Conservation (phyloP, 257 asterid genomes). For the Plantago ovata region DNA sequence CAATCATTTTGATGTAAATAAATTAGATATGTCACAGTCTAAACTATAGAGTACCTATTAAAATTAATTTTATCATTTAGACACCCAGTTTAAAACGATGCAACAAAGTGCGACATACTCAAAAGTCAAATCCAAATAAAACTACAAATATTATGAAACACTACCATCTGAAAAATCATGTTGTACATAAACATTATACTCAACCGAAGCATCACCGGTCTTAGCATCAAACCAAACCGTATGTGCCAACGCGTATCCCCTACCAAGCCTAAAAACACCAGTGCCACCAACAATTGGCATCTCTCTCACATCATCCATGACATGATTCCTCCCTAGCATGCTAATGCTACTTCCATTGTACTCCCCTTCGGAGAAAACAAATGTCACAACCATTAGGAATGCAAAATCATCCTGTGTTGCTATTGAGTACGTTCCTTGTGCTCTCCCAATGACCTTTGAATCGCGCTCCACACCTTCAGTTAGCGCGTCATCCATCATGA, state of each 20-base stretch:
- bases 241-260: slow-evolving; percentile 40
- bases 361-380: slow-evolving; percentile 23
- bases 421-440: slow-evolving; percentile 35
- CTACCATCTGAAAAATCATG: slow-evolving; percentile 16
- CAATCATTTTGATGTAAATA: too few relatives aligned
- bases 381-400: slow-evolving; percentile 31
- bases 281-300: slow-evolving; percentile 50
- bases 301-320: slow-evolving; percentile 33
- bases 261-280: slow-evolving; percentile 34
- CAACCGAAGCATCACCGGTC: slow-evolving; percentile 40
- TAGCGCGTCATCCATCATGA: slow-evolving; percentile 33
- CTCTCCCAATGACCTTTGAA: slow-evolving; percentile 37
- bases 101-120: too few relatives aligned
- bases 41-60: too few relatives aligned
- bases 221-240: slow-evolving; percentile 27
- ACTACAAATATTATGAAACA: background rate
- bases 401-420: slow-evolving; percentile 28
- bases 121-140: too few relatives aligned
- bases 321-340: slow-evolving; percentile 42
- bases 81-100: too few relatives aligned
- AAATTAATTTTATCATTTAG: too few relatives aligned
- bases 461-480: slow-evolving; percentile 18
- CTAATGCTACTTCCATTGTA: slow-evolving; percentile 38
- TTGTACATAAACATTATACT: slow-evolving; percentile 32
- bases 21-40: too few relatives aligned